phyloP scores from a whole-genome alignment of 768 basidiomycete genomes.

The Dioszegia aurantiaca region DNA sequence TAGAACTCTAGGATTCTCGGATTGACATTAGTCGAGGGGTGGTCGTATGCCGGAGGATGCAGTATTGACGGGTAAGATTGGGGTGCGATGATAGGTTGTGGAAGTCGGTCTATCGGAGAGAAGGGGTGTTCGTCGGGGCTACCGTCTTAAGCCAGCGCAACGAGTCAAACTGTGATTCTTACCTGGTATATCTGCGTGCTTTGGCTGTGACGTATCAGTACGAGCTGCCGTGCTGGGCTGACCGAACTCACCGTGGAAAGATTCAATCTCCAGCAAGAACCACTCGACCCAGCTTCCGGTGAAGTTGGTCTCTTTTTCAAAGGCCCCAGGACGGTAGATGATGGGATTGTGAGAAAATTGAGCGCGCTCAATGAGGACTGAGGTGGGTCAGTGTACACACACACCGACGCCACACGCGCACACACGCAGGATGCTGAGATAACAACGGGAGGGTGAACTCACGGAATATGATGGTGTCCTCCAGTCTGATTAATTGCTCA shows the following conservation, averaged over 20 bases:
- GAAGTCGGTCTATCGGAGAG: slow-evolving; percentile 65
- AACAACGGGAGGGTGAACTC: slow-evolving; percentile 21
- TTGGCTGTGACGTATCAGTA: slow-evolving; percentile 64
- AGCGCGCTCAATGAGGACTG: slow-evolving; percentile 81
- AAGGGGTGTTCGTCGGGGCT: slow-evolving; percentile 99
- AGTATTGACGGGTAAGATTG: slow-evolving; percentile 73
- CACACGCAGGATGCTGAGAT: not conserved
- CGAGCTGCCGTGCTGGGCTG: slow-evolving; percentile 2
- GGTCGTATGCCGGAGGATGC: slow-evolving; percentile 55
- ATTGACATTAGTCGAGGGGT: slow-evolving; percentile 68
- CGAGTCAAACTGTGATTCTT: not conserved
- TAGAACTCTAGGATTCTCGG: slow-evolving; percentile 84
- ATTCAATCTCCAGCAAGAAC: slow-evolving; percentile 93
- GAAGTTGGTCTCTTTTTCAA: slow-evolving; percentile 72
- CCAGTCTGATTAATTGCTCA: slow-evolving; percentile 78
- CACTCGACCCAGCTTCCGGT: slow-evolving; percentile 91
- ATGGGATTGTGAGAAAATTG: slow-evolving; percentile 91
- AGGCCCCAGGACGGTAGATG: slow-evolving; percentile 77
- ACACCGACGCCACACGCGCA: no score
- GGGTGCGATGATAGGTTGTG: slow-evolving; percentile 73
- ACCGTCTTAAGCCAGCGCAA: slow-evolving; percentile 1
- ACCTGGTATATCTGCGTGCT: slow-evolving; percentile 90
- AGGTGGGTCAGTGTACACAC: not conserved
- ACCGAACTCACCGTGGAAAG: slow-evolving; percentile 77
- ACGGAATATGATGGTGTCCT: slow-evolving; percentile 97